These are phyloP conservation scores for Cystofilobasidium ferigula DNA, from an alignment of 768 basidiomycete species.

Conservation along the genomic window DNA sequence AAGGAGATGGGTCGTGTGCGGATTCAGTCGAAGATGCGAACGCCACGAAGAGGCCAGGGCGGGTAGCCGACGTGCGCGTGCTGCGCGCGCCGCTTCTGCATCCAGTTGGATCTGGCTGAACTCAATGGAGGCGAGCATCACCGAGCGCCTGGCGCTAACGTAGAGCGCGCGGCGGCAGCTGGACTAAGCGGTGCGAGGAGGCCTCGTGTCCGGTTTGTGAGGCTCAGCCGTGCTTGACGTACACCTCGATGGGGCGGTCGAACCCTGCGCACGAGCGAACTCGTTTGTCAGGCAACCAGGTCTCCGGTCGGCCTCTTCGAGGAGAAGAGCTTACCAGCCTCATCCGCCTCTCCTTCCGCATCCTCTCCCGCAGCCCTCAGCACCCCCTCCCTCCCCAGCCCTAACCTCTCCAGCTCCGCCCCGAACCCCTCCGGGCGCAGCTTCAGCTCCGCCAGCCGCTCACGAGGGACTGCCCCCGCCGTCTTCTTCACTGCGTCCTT, in stretches of 20 bases:
- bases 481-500: conserved; percentile 48
- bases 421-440: conserved; percentile 59
- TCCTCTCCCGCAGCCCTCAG: conserved; percentile 46
- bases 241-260: conserved; percentile 24
- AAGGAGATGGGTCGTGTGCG: too few species aligned
- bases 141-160: too few species aligned
- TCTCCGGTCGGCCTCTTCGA: background rate
- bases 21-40: too few species aligned
- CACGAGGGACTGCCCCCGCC: conserved; percentile 36
- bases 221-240: background rate
- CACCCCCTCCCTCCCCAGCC: conserved; percentile 47
- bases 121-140: too few species aligned
- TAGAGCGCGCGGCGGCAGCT: too few species aligned
- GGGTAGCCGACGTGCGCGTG: too few species aligned
- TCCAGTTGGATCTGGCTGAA: too few species aligned
- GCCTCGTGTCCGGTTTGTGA: too few species aligned
- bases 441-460: conserved; percentile 49
- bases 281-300: background rate
- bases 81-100: too few species aligned
- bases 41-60: too few species aligned
- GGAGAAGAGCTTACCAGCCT: conserved; percentile 5
- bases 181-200: too few species aligned
- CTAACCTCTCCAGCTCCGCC: conserved; percentile 48
- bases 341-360: background rate
- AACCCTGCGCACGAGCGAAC: conserved; percentile 1